Percentiles rank a stretch among this genome's conserved stretches.
Evolutionary conservation across 1,284 basidiomycete genomes (phyloP).

Genomic region (Melampsora americana): DNA sequence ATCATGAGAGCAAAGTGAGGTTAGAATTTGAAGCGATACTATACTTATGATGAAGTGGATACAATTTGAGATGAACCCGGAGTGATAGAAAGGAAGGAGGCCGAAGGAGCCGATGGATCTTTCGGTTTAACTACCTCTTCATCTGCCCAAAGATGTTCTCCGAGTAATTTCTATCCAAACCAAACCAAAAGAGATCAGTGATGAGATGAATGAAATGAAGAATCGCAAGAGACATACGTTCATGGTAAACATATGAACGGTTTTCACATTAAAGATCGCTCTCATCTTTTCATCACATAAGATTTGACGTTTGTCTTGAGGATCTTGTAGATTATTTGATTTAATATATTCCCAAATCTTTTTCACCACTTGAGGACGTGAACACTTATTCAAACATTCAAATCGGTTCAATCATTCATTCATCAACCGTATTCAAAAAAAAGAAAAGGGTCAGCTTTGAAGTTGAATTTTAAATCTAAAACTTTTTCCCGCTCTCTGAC

Average conservation of each 20-base stretch:
- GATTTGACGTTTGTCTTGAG: slow-evolving; percentile 72
- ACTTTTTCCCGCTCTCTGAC: neutral
- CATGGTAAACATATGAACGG: slow-evolving; percentile 82
- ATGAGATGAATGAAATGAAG: neutral
- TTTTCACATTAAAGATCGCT: slow-evolving; percentile 69
- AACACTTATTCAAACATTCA: slow-evolving; percentile 66
- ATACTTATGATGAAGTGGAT: too few relatives aligned
- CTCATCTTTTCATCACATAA: slow-evolving; percentile 69
- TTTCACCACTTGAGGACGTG: slow-evolving; percentile 83
- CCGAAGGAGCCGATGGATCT: neutral
- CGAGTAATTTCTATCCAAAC: neutral
- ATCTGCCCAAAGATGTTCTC: neutral
- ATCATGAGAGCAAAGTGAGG: too few relatives aligned
- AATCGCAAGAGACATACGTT: slow-evolving; percentile 55
- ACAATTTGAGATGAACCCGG: too few relatives aligned
- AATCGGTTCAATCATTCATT: too few relatives aligned
- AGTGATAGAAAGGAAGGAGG: too few relatives aligned
- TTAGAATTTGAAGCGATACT: too few relatives aligned
- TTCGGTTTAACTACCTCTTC: neutral
- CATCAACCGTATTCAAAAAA: too few relatives aligned
- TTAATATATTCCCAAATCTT: slow-evolving; percentile 82
- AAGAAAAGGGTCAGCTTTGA: slow-evolving; percentile 61
- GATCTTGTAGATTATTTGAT: slow-evolving; percentile 71
- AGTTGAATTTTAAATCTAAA: neutral
- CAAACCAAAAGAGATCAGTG: neutral